A percentile compares a stretch with the other conserved stretches of the same genome.
phyloP scores from a whole-genome alignment of 2,329 filamentous ascomycete genomes.

The Periconia sp. region DNA sequence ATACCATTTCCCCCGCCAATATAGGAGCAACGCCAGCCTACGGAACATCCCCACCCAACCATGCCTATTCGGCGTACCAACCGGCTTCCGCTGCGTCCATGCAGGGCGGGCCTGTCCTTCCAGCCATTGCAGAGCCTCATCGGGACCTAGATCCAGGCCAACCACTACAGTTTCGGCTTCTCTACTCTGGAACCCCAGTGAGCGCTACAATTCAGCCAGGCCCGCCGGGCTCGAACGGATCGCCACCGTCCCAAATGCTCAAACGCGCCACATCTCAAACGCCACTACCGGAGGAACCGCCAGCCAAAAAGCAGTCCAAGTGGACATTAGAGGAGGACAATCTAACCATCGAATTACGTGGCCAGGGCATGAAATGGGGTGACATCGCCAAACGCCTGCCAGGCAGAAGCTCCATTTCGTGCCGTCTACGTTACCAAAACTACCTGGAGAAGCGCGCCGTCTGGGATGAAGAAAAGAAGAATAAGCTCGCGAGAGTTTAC shows the following conservation, averaged over 20 bases:
- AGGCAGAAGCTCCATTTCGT: slow-evolving; percentile 91
- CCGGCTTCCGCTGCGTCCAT: slow-evolving; percentile 33
- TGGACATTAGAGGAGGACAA: slow-evolving; percentile 93
- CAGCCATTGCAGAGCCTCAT: slow-evolving; percentile 42
- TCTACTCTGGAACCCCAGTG: slow-evolving; percentile 49
- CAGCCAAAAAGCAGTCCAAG: slow-evolving; percentile 73
- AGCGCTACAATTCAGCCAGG: slow-evolving; percentile 22
- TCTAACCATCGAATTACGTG: slow-evolving; percentile 86
- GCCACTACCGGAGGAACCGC: slow-evolving; percentile 38
- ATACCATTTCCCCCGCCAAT: slow-evolving; percentile 36
- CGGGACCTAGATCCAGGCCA: slow-evolving; percentile 45
- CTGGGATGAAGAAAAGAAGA: slow-evolving; percentile 97
- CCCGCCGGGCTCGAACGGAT: slow-evolving; percentile 31
- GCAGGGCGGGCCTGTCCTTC: slow-evolving; percentile 42
- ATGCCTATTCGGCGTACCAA: slow-evolving; percentile 31
- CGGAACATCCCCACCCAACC: slow-evolving; percentile 31
- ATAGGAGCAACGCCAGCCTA: slow-evolving; percentile 38
- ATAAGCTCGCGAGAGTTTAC: slow-evolving; percentile 92
- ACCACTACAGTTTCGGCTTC: slow-evolving; percentile 41
- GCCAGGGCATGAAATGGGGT: slow-evolving; percentile 96
- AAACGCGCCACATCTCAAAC: slow-evolving; percentile 45
- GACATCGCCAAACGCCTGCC: slow-evolving; percentile 92
- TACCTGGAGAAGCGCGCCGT: slow-evolving; percentile 91
- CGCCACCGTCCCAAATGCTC: slow-evolving; percentile 35
- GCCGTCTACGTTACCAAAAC: slow-evolving; percentile 94